These are phyloP conservation scores for Closterium sp. DNA, from an alignment of 139 green algal species.

Conservation along the genomic window DNA sequence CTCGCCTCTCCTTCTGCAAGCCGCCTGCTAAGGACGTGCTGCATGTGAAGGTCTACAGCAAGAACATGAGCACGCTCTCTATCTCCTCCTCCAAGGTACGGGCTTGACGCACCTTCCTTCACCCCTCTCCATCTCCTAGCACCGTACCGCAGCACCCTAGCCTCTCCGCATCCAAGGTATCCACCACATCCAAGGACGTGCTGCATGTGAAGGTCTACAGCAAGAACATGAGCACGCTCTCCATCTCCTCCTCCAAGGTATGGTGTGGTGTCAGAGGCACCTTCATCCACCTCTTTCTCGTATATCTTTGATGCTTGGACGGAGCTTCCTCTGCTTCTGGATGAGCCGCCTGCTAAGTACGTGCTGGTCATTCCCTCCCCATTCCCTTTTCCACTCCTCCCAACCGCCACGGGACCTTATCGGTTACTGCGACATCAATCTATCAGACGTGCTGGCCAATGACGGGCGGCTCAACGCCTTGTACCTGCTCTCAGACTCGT, in stretches of 20 bases:
- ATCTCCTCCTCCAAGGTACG: not conserved
- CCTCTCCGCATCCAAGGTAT: not conserved
- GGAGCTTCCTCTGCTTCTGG: not conserved
- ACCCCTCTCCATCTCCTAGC: not conserved
- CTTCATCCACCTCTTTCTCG: not conserved
- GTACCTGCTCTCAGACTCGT: too few relatives aligned
- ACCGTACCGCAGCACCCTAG: not conserved
- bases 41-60: not conserved
- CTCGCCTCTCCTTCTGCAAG: not conserved
- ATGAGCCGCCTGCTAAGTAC: not conserved
- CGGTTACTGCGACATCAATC: not conserved
- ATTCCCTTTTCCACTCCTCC: too few relatives aligned
- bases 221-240: slow-evolving; percentile 25
- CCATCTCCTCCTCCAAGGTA: slow-evolving; percentile 3
- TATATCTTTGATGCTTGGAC: too few relatives aligned
- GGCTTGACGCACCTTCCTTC: not conserved
- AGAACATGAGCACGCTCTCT: slow-evolving; percentile 10
- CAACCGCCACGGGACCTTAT: not conserved
- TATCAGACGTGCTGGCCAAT: not conserved
- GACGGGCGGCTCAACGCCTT: too few relatives aligned
- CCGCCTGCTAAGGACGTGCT: slow-evolving; percentile 3
- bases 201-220: slow-evolving; percentile 25
- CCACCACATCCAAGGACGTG: not conserved
- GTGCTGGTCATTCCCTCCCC: not conserved
- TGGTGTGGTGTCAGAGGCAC: not conserved